These are phyloP conservation scores for Aspergillus novoparasiticus DNA, from an alignment of 2,329 filamentous ascomycete species.

Conservation along the genomic window DNA sequence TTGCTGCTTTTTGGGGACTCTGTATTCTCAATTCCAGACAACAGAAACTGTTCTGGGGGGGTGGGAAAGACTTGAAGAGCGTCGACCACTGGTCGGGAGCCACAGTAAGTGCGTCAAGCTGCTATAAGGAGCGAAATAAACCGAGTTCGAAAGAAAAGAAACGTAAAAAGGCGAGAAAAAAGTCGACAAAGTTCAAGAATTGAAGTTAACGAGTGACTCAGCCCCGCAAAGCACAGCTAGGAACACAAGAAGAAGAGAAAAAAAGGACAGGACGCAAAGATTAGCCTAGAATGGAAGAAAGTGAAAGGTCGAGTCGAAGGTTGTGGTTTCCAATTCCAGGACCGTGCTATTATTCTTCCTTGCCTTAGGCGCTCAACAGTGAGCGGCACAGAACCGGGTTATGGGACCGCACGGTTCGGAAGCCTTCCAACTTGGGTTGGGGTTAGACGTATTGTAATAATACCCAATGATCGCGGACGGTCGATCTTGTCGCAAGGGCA, in stretches of 20 bases:
- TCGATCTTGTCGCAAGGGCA: slow-evolving; percentile 7
- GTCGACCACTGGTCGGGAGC: slow-evolving; percentile 1
- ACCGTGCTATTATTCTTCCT: background rate
- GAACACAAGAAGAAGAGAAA: background rate
- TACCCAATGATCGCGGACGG: background rate
- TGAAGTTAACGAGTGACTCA: slow-evolving; percentile 15
- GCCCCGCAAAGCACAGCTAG: background rate
- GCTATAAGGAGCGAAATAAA: slow-evolving; percentile 10
- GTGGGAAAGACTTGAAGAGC: background rate
- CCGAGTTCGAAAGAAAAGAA: slow-evolving; percentile 1
- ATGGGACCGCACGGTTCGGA: background rate
- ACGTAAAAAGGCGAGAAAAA: background rate
- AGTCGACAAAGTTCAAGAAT: slow-evolving; percentile 10
- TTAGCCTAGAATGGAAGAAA: slow-evolving; percentile 7
- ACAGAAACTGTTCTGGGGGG: background rate
- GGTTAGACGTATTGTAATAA: background rate
- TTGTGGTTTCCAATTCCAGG: slow-evolving; percentile 1
- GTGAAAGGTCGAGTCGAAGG: background rate
- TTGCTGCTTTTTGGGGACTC: slow-evolving; percentile 6
- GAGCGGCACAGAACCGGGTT: background rate
- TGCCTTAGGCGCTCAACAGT: background rate
- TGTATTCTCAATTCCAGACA: background rate
- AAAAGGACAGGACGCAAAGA: slow-evolving; percentile 8
- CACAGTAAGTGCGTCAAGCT: slow-evolving; percentile 13
- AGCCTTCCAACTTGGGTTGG: background rate